Percentiles rank a stretch among this genome's conserved stretches.
Evolutionary conservation across 352 stramenopile species (phyloP).

Genomic region (Saprolegnia parasitica): DNA sequence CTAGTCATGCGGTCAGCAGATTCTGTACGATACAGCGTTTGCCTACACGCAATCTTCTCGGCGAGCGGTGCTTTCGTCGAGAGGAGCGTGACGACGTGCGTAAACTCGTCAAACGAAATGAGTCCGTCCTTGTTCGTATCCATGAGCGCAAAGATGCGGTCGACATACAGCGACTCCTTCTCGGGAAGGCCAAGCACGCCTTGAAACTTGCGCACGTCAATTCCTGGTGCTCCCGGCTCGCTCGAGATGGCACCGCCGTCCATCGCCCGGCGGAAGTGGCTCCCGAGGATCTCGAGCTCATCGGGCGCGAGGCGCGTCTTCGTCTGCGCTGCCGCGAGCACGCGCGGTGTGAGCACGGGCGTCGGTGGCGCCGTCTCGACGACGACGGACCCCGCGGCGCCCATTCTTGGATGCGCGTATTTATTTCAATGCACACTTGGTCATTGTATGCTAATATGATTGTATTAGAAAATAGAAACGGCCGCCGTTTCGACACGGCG

Average conservation of each 20-base stretch:
- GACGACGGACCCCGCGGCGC: slow-evolving; percentile 18
- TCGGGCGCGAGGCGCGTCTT: slow-evolving; percentile 19
- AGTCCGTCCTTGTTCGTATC: slow-evolving; percentile 71
- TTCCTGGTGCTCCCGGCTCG: slow-evolving; percentile 24
- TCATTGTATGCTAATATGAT: no score
- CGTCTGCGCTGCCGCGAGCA: not conserved
- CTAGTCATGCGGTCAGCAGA: slow-evolving; percentile 33
- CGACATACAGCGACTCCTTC: slow-evolving; percentile 79
- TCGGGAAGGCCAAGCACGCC: slow-evolving; percentile 64
- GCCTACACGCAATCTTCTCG: slow-evolving; percentile 66
- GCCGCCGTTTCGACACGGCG: no score
- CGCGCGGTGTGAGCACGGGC: slow-evolving; percentile 14
- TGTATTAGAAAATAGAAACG: no score
- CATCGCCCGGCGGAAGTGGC: slow-evolving; percentile 3
- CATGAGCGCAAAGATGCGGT: slow-evolving; percentile 78
- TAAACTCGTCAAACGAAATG: slow-evolving; percentile 76
- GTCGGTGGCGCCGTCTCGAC: not conserved
- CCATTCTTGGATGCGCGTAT: slow-evolving; percentile 9
- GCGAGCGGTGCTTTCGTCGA: slow-evolving; percentile 59
- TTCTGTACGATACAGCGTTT: not conserved
- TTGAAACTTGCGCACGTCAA: slow-evolving; percentile 78
- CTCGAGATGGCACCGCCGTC: not conserved
- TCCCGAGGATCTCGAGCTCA: slow-evolving; percentile 22
- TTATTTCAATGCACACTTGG: no score
- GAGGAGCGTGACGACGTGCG: slow-evolving; percentile 64